Evolutionary conservation across 1,284 basidiomycete genomes (phyloP), one percentile per base, ranked within the genome.

Genomic region (Marasmius oreades): DNA sequence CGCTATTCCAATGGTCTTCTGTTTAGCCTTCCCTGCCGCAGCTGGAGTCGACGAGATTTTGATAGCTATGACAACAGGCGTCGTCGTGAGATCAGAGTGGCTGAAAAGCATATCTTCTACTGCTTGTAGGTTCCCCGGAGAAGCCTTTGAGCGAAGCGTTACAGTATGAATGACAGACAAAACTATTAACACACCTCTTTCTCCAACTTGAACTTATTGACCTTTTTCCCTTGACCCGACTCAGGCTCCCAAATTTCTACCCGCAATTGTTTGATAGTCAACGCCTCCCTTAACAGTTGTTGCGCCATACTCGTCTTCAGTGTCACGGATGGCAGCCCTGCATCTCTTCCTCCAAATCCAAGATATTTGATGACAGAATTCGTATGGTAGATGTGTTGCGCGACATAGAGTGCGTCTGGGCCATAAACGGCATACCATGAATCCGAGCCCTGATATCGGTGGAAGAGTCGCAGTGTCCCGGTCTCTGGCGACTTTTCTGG

Each of bases 81-180:
- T 87, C 20, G 90, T 83, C 2, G 88, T 73, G 28, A 98, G 79
- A 67, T 98, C 95, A 7, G 86, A 85, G 63, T 90, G 86, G 23
- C 80, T 79, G 69, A 99, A 99, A 11, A 99, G 80, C 18, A 99
- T 76, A 62, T 98, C 97, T 71, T 99, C 97, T 14, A 99, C 86
- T 26, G 90, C 87, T 67, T 93, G 90, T 10, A 99, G 74, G 69
- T 99, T 99, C 52, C 97, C 97, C 0, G 97, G 97, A 4, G 93
- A 95, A 0, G 95, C 95, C 88, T 92, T 16, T 31, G 4, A 10
- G 10, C 53, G n/a, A 12, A 34, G 43, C 36, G 39, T 53, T 18
- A 24, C 52, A 55, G 60, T 62, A 48, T 52, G 58, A 51, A 48
- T 58, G 55, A 24, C 55, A 39, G 57, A 23, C 8, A 11, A 18